phyloP scores from a whole-genome alignment of 2,329 filamentous ascomycete species.

The Malbranchea zuffiana region DNA sequence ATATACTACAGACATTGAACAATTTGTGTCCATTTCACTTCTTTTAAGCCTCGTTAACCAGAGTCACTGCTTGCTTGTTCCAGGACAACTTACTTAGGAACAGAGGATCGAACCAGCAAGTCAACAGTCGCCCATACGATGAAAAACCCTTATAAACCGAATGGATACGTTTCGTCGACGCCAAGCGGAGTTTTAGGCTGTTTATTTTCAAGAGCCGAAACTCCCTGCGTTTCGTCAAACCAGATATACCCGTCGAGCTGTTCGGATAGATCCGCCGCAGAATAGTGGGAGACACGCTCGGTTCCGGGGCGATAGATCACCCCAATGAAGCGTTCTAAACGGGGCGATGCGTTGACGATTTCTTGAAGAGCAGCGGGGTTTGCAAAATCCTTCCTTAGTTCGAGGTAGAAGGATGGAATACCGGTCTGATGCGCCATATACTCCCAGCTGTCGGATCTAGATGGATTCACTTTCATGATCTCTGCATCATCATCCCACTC shows the following conservation, averaged over 20 bases:
- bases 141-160: constrained; percentile 32
- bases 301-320: constrained; percentile 44
- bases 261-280: constrained; percentile 34
- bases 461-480: constrained; percentile 40
- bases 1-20: too few relatives aligned
- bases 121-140: too few relatives aligned
- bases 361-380: constrained; percentile 28
- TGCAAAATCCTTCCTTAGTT: constrained; percentile 32
- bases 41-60: too few relatives aligned
- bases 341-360: constrained; percentile 25
- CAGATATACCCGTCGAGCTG: constrained; percentile 44
- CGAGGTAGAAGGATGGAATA: constrained; percentile 37
- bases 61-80: too few relatives aligned
- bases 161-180: constrained; percentile 43
- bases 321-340: constrained; percentile 44
- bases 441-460: constrained; percentile 41
- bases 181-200: constrained; percentile 36
- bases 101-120: too few relatives aligned
- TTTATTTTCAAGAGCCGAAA: constrained; percentile 36
- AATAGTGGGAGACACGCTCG: constrained; percentile 42
- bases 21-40: too few relatives aligned
- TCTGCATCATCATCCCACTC: constrained; percentile 43
- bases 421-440: constrained; percentile 39
- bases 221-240: constrained; percentile 40
- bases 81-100: too few relatives aligned